Base-by-base conservation (phyloP, 805 yeast genomes). In the Nakazawaea wickerhamii region DNA sequence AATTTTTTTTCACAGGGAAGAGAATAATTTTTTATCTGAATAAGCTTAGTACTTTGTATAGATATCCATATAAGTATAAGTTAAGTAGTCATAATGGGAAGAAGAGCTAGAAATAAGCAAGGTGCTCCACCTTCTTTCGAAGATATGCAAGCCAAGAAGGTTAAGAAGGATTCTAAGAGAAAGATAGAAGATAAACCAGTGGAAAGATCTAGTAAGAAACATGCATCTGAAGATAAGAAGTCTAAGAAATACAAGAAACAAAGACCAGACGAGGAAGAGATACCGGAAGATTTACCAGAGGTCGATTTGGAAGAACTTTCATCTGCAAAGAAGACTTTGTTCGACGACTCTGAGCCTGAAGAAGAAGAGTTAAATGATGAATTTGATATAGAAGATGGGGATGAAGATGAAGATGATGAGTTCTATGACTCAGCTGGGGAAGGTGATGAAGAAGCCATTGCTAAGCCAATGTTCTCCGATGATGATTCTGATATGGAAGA, bases 41-140 rank as follows among this genome's bases (percentile, higher is more conserved):
- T 18, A 27, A 17, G 27, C n/a, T n/a, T n/a, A n/a, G n/a, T n/a
- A n/a, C n/a, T n/a, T n/a, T n/a, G n/a, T n/a, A n/a, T n/a, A n/a
- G n/a, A n/a, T n/a, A n/a, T n/a, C n/a, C n/a, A n/a, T n/a, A n/a
- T n/a, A n/a, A n/a, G n/a, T n/a, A n/a, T n/a, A n/a, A n/a, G n/a
- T n/a, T n/a, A n/a, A n/a, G n/a, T n/a, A n/a, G n/a, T n/a, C n/a
- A 41, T 9, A 41, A 87, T 90, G 95, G 98, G 98, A 62, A 84
- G 96, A 77, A 82, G 86, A 70, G 86, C 87, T 46, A 88, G 84
- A 65, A 84, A 87, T 56, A 91, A 87, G 72, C 98, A 91, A 68
- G 93, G 88, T 36, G 85, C 76, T 46, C 98, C 98, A 52, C 96
- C 96, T 27, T 60, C 89, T 5, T 69, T 81, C 48, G 98, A 91